Conservation (phyloP, 2,329 filamentous ascomycete genomes). For the Xylariaceae sp. region DNA sequence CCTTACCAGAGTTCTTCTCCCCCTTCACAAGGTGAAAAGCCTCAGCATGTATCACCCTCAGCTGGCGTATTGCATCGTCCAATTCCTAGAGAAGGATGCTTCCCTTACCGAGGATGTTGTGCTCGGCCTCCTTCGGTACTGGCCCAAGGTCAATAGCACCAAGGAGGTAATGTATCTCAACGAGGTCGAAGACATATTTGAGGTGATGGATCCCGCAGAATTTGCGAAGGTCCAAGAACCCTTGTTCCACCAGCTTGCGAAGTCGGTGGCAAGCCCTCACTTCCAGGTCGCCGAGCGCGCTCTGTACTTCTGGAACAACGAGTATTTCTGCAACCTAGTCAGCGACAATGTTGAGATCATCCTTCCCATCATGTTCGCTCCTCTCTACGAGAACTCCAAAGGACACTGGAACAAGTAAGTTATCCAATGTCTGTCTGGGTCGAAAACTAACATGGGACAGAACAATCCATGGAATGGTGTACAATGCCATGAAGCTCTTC, state of each 20-base stretch:
- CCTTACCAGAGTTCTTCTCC: conserved; percentile 84
- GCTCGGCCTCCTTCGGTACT: conserved; percentile 87
- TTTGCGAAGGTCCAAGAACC: conserved; percentile 98
- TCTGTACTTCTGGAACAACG: conserved; percentile 99
- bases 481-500: conserved; percentile 99
- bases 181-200: conserved; percentile 98
- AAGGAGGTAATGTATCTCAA: conserved; percentile 99
- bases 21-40: conserved; percentile 96
- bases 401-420: conserved; percentile 95
- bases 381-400: conserved; percentile 97
- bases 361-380: conserved; percentile 97
- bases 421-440: neutral
- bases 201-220: conserved; percentile 98
- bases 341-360: conserved; percentile 99
- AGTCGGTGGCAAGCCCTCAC: conserved; percentile 95
- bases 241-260: conserved; percentile 92
- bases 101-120: conserved; percentile 97
- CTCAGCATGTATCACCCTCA: conserved; percentile 99
- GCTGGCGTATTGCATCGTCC: conserved; percentile 96
- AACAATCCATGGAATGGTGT: conserved; percentile 99
- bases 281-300: conserved; percentile 98
- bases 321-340: conserved; percentile 98
- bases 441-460: conserved; percentile 36
- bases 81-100: conserved; percentile 96
- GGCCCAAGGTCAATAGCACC: conserved; percentile 99